Conservation (phyloP, 768 basidiomycete species). For the Steccherinum ochraceum region DNA sequence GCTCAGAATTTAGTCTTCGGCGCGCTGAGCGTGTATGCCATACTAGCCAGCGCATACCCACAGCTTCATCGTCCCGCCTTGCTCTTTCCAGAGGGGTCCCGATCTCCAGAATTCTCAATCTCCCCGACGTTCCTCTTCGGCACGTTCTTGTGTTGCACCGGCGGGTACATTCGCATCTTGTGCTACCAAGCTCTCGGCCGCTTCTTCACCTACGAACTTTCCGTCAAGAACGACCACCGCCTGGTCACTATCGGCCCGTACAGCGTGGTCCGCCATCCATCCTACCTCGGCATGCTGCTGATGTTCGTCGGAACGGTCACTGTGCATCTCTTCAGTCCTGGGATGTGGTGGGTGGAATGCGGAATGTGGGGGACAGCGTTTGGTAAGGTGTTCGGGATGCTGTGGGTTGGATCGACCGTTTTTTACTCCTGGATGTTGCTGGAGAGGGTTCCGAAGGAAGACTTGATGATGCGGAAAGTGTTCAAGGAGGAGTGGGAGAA, state of each 20-base stretch:
- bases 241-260: constrained; percentile 14
- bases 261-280: constrained; percentile 14
- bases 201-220: constrained; percentile 14
- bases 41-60: too few species aligned
- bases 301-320: constrained; percentile 1
- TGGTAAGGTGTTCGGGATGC: constrained; percentile 1
- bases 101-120: neutral
- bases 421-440: neutral
- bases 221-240: constrained; percentile 9
- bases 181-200: constrained; percentile 12
- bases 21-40: too few species aligned
- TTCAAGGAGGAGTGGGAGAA: constrained; percentile 4
- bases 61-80: neutral
- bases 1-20: too few species aligned
- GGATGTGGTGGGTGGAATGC: neutral
- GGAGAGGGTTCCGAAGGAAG: neutral
- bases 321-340: neutral
- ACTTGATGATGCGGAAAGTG: neutral
- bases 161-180: constrained; percentile 4
- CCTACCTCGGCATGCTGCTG: constrained; percentile 10
- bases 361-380: neutral
- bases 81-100: neutral
- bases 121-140: constrained; percentile 5
- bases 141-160: neutral
- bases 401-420: neutral